These are phyloP conservation scores for Kwoniella dendrophila DNA, from an alignment of 768 basidiomycete species.

Conservation along the genomic window DNA sequence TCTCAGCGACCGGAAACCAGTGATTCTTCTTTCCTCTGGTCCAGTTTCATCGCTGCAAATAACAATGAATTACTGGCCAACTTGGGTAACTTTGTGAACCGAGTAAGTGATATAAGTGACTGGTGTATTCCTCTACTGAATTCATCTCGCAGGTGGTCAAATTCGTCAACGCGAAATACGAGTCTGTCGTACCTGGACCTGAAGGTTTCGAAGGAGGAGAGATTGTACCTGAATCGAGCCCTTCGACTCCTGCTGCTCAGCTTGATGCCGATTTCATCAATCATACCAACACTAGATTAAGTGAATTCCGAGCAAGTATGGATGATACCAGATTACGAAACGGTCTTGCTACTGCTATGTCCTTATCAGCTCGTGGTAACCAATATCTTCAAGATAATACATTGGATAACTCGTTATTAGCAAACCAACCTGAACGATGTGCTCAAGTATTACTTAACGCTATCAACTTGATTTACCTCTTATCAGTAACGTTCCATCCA, in stretches of 20 bases:
- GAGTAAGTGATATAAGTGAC: slow-evolving; percentile 56
- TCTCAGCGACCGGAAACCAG: slow-evolving; percentile 89
- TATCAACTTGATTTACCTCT: slow-evolving; percentile 86
- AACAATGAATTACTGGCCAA: slow-evolving; percentile 94
- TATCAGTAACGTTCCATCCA: slow-evolving; percentile 83
- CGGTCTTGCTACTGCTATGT: slow-evolving; percentile 86
- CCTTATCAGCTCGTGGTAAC: slow-evolving; percentile 84
- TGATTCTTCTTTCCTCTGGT: slow-evolving; percentile 96
- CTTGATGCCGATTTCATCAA: slow-evolving; percentile 69
- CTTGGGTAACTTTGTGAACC: slow-evolving; percentile 97
- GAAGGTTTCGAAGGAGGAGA: slow-evolving; percentile 70
- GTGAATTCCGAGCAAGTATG: slow-evolving; percentile 82
- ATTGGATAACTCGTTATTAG: slow-evolving; percentile 84
- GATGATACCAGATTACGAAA: slow-evolving; percentile 85
- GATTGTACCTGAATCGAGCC: slow-evolving; percentile 64
- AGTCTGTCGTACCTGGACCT: slow-evolving; percentile 76
- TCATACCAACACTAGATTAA: slow-evolving; percentile 75
- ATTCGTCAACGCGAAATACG: slow-evolving; percentile 84
- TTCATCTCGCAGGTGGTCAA: slow-evolving; percentile 63
- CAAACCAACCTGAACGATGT: slow-evolving; percentile 77
- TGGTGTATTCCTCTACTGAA: neutral
- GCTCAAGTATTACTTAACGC: slow-evolving; percentile 87
- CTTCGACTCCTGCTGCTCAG: slow-evolving; percentile 57
- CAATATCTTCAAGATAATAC: slow-evolving; percentile 90
- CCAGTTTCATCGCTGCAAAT: slow-evolving; percentile 86